A percentile compares a stretch with the other conserved stretches of the same genome.
Conservation (phyloP, 139 green algal genomes). For the Coccomyxa sp. region DNA sequence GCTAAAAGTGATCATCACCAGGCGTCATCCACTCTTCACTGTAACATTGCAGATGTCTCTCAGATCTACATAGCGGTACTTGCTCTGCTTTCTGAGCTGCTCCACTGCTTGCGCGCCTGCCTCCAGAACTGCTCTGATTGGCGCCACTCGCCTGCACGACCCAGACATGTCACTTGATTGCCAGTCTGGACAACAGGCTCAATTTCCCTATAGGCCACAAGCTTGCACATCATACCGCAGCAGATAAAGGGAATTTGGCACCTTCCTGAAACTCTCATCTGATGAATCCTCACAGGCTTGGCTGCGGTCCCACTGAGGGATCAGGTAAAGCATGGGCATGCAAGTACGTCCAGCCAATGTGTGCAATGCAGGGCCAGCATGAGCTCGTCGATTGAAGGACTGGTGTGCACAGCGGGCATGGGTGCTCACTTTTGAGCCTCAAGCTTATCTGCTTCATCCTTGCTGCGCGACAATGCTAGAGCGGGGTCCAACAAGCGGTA, state of each 20-base stretch:
- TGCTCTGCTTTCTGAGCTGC: slow-evolving; percentile 33
- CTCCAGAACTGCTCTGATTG: slow-evolving; percentile 32
- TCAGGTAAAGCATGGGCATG: background rate
- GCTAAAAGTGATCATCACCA: no score
- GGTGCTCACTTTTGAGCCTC: background rate
- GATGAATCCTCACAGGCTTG: background rate
- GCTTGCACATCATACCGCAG: background rate
- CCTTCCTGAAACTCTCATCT: background rate
- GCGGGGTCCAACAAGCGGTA: slow-evolving; percentile 56
- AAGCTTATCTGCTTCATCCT: slow-evolving; percentile 8
- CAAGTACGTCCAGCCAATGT: background rate
- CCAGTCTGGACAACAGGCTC: background rate
- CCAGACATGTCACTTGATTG: no score
- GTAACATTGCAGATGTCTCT: background rate
- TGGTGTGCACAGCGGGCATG: background rate
- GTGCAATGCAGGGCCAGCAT: background rate
- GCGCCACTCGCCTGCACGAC: slow-evolving; percentile 15
- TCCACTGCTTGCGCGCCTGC: slow-evolving; percentile 34
- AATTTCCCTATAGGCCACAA: background rate
- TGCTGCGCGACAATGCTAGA: slow-evolving; percentile 31
- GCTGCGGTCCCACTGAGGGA: background rate
- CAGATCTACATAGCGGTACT: slow-evolving; percentile 72
- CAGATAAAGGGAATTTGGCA: background rate
- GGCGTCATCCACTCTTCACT: background rate
- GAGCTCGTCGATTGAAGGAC: background rate